Evolutionary conservation across 257 asterid species (phyloP), one percentile per base, ranked within the genome.

Genomic region (Salvia hispanica): DNA sequence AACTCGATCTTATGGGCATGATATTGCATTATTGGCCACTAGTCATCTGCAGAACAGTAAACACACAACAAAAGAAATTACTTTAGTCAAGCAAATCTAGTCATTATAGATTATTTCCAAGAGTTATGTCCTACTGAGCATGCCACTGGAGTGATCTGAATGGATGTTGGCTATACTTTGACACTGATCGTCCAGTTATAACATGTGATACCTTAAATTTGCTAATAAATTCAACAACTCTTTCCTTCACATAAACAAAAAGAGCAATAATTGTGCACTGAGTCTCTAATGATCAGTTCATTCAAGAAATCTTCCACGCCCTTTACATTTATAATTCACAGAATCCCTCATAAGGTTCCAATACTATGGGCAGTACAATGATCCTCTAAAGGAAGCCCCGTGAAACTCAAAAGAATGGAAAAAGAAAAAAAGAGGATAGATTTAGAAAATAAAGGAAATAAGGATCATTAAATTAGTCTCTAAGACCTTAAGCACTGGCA

Each of bases 401-500:
- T 12, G 3, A 11, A 50, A 33, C n/a, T 36, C 57, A 16, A 8
- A 15, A 16, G 13, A 51, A 16, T 9, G 9, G 13, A 7, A 50
- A 50, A 40, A 7, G 44, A 39, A 16, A 37, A 37, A 66, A 66
- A 42, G 14, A 40, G 5, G 40, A 45, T 52, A 67, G 45, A 64
- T 13, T 7, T 7, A 7, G 10, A 21, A 67, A 67, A 34, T 14
- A 39, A 18, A 9, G 43, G 6, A 46, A 69, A 16, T 18, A 15
- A 5, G 58, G 44, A 33, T 16, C 33, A 12, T 45, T 42, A 33
- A 44, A 16, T 45, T 34, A 34, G 12, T 59, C 15, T 14, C 45
- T 14, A 57, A 44, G 15, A 36, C 53, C 28, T 34, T 36, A 59
- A 16, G 67, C 67, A 18, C 74, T 58, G 53, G 52, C 62, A 70